Percentiles rank a stretch among this genome's conserved stretches.
phyloP scores from a whole-genome alignment of 1,284 basidiomycete genomes.

The Trichosporon sp. region DNA sequence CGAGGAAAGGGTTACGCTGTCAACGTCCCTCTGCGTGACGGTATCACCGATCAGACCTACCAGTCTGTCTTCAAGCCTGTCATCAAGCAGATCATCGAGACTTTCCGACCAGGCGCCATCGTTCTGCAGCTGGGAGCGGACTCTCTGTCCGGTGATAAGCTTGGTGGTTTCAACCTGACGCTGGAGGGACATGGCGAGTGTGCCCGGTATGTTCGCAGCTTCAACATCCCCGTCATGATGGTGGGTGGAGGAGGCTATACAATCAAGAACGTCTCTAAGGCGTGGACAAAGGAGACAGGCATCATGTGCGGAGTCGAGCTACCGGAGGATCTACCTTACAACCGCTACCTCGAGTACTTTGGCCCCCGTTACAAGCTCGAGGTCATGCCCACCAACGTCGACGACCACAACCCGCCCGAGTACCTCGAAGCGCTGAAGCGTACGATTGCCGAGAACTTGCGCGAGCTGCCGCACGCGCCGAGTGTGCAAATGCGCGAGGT shows the following conservation, averaged over 20 bases:
- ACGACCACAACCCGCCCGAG: conserved; percentile 84
- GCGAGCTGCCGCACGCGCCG: conserved; percentile 76
- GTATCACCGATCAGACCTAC: conserved; percentile 77
- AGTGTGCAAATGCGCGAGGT: conserved; percentile 85
- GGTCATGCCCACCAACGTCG: conserved; percentile 89
- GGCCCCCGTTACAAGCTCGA: conserved; percentile 93
- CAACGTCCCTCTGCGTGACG: conserved; percentile 92
- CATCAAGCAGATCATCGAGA: conserved; percentile 83
- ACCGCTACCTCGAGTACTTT: conserved; percentile 97
- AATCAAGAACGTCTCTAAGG: conserved; percentile 84
- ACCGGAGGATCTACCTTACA: conserved; percentile 84
- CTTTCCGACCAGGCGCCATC: conserved; percentile 84
- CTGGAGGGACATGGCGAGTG: conserved; percentile 90
- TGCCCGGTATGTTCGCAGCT: conserved; percentile 80
- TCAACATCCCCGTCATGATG: conserved; percentile 85
- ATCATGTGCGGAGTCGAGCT: conserved; percentile 87
- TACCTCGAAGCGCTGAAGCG: conserved; percentile 77
- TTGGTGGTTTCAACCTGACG: conserved; percentile 94
- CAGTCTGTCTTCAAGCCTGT: conserved; percentile 86
- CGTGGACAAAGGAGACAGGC: conserved; percentile 97
- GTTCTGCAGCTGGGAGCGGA: conserved; percentile 96
- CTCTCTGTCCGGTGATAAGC: conserved; percentile 90
- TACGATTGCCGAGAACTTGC: conserved; percentile 75
- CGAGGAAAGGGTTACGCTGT: conserved; percentile 87
- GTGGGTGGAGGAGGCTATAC: conserved; percentile 97